Evolutionary conservation across 352 stramenopile genomes (phyloP), one percentile per base, ranked within the genome.

Genomic region (Pythium monospermum): DNA sequence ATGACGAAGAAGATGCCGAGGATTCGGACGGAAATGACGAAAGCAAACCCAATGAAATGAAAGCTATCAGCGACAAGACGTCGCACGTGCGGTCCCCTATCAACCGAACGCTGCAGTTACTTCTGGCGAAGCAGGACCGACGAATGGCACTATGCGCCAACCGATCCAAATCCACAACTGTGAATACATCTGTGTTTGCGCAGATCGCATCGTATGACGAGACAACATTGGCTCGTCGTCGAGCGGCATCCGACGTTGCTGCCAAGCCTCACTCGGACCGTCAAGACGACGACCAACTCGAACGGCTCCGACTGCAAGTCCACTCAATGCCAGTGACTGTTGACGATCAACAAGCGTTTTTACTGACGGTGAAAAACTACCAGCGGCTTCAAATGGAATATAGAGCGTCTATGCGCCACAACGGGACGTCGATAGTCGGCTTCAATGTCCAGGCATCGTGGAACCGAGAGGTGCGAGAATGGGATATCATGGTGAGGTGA

Each of bases 381-480:
- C 68, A 80, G 30, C 64, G 51, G 18, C 51, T 83, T 36, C 54
- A 77, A 16, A 53, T 70, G 52, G 50, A 72, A 13, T 63, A 76
- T 36, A 52, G 52, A 15, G 58, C 41, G 23, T 62, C 61, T 2
- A 12, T 77, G 7, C 39, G 69, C 22, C 50, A 49, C 30, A 65
- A 68, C 19, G 61, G 73, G 25, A 55, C 64, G 4, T 78, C 69
- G 18, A 65, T 66, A 1, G 72, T 85, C 49, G 65, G 67, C 0
- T 85, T 82, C 43, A 85, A 85, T 46, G 71, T 74, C 57, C 62
- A 82, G 53, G 65, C 74, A 26, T 71, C 74, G 26, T 83, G 76
- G 50, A 73, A 73, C 32, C 67, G 51, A 61, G 53, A 65, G 62
- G 74, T 85, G 47, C n/a, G n/a, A n/a, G n/a, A n/a, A n/a, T n/a